A percentile compares a stretch with the other conserved stretches of the same genome.
Evolutionary conservation across 148 eudicot genomes (phyloP).

Genomic region (Camellia japonica): DNA sequence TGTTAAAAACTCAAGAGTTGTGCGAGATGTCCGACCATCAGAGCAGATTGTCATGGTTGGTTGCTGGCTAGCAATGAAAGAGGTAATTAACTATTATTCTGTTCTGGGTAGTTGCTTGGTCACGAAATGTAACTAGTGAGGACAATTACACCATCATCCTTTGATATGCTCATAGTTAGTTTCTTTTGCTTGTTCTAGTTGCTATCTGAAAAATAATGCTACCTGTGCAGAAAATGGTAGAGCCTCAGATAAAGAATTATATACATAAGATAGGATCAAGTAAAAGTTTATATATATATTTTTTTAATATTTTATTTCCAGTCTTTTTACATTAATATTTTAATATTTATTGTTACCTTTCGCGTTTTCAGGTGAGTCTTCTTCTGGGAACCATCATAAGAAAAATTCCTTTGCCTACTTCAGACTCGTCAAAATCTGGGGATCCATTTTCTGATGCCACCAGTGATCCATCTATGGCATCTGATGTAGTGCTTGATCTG

Average conservation of each 20-base stretch:
- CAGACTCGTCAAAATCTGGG: constrained; percentile 33
- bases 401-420: constrained; percentile 82
- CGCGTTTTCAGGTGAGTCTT: constrained; percentile 77
- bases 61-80: constrained; percentile 99
- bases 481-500: constrained; percentile 73
- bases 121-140: background rate
- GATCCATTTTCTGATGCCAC: constrained; percentile 25
- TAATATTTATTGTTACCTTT: background rate
- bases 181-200: background rate
- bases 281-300: background rate
- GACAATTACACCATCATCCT: background rate
- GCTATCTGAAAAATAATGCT: background rate
- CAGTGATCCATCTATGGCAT: constrained; percentile 24
- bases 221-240: background rate
- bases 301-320: no score
- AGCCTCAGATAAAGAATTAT: background rate
- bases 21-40: constrained; percentile 46
- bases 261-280: background rate
- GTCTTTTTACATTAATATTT: background rate
- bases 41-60: constrained; percentile 99
- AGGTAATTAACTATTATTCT: constrained; percentile 45
- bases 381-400: constrained; percentile 95
- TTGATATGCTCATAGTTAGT: background rate
- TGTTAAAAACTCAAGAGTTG: constrained; percentile 29
- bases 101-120: constrained; percentile 9